A percentile compares a stretch with the other conserved stretches of the same genome.
phyloP scores from a whole-genome alignment of 768 basidiomycete species.

The Lactarius trivialis region DNA sequence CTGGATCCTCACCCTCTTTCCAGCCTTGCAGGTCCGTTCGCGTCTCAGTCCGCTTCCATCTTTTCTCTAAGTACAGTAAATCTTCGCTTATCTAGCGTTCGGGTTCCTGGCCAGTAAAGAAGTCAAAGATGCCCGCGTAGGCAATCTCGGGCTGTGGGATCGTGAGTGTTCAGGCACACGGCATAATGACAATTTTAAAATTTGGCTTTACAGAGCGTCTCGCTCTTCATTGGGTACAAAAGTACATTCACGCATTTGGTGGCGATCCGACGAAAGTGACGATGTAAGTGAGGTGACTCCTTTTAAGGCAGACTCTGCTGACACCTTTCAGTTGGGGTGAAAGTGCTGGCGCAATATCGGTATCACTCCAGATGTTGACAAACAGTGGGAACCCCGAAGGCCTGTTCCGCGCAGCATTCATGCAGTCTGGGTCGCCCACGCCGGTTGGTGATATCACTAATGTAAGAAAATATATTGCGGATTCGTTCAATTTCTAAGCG shows the following conservation, averaged over 20 bases:
- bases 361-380: slow-evolving; percentile 37
- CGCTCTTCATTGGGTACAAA: slow-evolving; percentile 58
- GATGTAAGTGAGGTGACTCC: slow-evolving; percentile 33
- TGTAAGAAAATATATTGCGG: slow-evolving; percentile 29
- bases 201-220: slow-evolving; percentile 38
- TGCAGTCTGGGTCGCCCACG: slow-evolving; percentile 38
- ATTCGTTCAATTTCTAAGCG: neutral
- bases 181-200: neutral
- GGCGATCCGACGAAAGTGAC: slow-evolving; percentile 57
- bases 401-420: slow-evolving; percentile 38
- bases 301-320: slow-evolving; percentile 1
- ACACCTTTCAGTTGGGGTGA: slow-evolving; percentile 41
- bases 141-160: slow-evolving; percentile 60
- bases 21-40: slow-evolving; percentile 10
- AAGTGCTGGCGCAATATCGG: slow-evolving; percentile 46
- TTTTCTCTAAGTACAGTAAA: neutral
- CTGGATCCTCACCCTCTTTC: neutral
- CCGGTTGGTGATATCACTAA: slow-evolving; percentile 28
- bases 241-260: slow-evolving; percentile 56
- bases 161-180: slow-evolving; percentile 33
- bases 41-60: neutral
- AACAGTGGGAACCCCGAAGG: slow-evolving; percentile 33
- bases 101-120: slow-evolving; percentile 48
- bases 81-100: slow-evolving; percentile 30
- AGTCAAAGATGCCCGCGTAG: slow-evolving; percentile 45